Evolutionary conservation across 208 protist species (phyloP).

Genomic region (Acanthamoeba divionensis): DNA sequence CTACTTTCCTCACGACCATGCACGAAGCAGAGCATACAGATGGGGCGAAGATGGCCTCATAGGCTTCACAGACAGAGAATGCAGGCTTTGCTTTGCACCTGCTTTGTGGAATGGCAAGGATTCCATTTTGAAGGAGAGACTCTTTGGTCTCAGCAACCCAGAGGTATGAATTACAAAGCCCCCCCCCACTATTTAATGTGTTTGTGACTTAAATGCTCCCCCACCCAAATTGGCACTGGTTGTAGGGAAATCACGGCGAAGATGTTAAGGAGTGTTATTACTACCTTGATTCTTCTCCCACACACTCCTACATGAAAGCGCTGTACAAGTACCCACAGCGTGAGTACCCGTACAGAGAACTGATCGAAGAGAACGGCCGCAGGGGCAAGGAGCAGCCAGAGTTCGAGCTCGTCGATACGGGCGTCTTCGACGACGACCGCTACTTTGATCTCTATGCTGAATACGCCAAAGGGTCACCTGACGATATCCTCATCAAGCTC

Average conservation of each 20-base stretch:
- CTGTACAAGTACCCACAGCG: conserved; percentile 79
- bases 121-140: too few relatives aligned
- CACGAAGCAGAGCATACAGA: too few relatives aligned
- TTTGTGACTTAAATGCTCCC: too few relatives aligned
- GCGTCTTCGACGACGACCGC: conserved; percentile 56
- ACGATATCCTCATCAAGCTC: conserved; percentile 72
- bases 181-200: too few relatives aligned
- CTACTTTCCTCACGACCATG: too few relatives aligned
- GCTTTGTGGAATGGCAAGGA: too few relatives aligned
- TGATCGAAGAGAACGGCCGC: conserved; percentile 46
- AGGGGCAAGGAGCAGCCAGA: conserved; percentile 53
- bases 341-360: conserved; percentile 68
- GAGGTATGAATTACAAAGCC: too few relatives aligned
- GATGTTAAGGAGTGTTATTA: conserved; percentile 78
- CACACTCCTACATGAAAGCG: conserved; percentile 69
- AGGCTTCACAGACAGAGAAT: too few relatives aligned
- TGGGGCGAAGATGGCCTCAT: too few relatives aligned
- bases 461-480: conserved; percentile 68
- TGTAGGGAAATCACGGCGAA: conserved; percentile 78
- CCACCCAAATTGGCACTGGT: too few relatives aligned
- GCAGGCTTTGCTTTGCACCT: too few relatives aligned
- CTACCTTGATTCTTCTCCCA: conserved; percentile 77
- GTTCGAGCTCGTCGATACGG: conserved; percentile 72
- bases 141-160: too few relatives aligned
- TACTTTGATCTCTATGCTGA: conserved; percentile 74